Conservation (phyloP, 495 filamentous ascomycete species). For the Annulohypoxylon maeteangense region DNA sequence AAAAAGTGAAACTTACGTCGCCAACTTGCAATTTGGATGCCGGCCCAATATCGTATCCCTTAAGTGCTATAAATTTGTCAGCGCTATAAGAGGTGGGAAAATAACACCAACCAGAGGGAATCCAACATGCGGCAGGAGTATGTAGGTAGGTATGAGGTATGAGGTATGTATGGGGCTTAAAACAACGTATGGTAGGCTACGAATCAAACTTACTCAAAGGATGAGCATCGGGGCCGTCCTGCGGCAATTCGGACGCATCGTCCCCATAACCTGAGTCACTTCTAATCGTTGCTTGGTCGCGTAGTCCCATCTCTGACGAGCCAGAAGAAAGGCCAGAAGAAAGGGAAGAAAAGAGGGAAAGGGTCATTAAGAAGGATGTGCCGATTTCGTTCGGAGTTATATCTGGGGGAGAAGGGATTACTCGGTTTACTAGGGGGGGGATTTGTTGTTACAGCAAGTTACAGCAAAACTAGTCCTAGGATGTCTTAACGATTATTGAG, state of each 20-base stretch:
- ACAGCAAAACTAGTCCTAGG: slow-evolving; percentile 15
- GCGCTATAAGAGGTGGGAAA: slow-evolving; percentile 6
- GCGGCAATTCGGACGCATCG: slow-evolving; percentile 47
- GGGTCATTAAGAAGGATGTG: slow-evolving; percentile 34
- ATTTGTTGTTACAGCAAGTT: slow-evolving; percentile 13
- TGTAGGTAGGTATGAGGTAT: too few relatives aligned
- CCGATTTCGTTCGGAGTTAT: slow-evolving; percentile 42
- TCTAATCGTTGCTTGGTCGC: slow-evolving; percentile 51
- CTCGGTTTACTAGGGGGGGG: slow-evolving; percentile 9
- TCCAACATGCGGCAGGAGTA: not conserved
- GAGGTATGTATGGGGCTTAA: not conserved
- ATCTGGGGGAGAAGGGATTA: slow-evolving; percentile 26
- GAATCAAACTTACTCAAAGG: slow-evolving; percentile 46
- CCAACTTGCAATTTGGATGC: slow-evolving; percentile 49
- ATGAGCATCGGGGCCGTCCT: slow-evolving; percentile 45
- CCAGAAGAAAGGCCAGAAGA: slow-evolving; percentile 36
- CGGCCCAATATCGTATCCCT: slow-evolving; percentile 50
- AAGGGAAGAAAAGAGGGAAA: slow-evolving; percentile 40
- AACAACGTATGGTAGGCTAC: not conserved
- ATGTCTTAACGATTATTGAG: slow-evolving; percentile 31
- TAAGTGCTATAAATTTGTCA: slow-evolving; percentile 41
- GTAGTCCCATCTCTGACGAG: slow-evolving; percentile 51
- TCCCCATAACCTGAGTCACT: slow-evolving; percentile 52
- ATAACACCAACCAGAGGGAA: slow-evolving; percentile 10
- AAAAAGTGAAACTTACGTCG: slow-evolving; percentile 43